A percentile compares a stretch with the other conserved stretches of the same genome.
These are phyloP conservation scores for Fragaria nilgerrensis DNA, from an alignment of 306 rosid species.

Conservation along the genomic window DNA sequence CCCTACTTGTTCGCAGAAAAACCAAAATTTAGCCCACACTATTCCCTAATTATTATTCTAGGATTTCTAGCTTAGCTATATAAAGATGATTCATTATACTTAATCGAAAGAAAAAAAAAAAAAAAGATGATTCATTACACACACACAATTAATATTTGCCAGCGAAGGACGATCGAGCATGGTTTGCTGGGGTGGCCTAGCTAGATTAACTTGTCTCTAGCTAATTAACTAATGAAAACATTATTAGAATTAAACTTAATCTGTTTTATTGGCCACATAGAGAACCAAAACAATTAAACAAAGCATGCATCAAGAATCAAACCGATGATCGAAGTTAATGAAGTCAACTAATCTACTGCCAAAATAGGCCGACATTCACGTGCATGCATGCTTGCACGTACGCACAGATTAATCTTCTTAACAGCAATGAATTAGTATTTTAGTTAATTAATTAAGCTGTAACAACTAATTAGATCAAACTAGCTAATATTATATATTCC, in stretches of 20 bases:
- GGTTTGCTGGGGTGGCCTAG: not conserved
- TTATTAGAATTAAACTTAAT: not conserved
- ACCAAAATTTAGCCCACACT: not conserved
- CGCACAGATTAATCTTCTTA: conserved; percentile 16
- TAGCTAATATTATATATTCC: not conserved
- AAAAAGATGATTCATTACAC: not conserved
- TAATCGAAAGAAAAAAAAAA: no score
- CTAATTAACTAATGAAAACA: not conserved
- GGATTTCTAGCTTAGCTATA: no score
- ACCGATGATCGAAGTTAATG: conserved; percentile 13
- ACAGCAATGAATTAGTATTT: not conserved
- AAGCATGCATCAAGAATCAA: not conserved
- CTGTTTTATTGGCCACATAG: conserved; percentile 3
- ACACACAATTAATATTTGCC: not conserved
- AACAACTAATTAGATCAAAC: not conserved
- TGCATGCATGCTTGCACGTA: conserved; percentile 41
- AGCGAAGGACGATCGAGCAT: conserved; percentile 5
- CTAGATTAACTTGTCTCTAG: not conserved
- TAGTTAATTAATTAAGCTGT: not conserved
- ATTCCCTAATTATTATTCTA: not conserved
- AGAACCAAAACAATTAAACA: not conserved
- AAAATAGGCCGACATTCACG: conserved; percentile 35
- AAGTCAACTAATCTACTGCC: conserved; percentile 38
- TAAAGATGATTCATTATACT: not conserved
- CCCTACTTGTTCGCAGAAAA: not conserved